Evolutionary conservation across 306 rosid species (phyloP), one percentile per base, ranked within the genome.

Genomic region (Quercus cerris): DNA sequence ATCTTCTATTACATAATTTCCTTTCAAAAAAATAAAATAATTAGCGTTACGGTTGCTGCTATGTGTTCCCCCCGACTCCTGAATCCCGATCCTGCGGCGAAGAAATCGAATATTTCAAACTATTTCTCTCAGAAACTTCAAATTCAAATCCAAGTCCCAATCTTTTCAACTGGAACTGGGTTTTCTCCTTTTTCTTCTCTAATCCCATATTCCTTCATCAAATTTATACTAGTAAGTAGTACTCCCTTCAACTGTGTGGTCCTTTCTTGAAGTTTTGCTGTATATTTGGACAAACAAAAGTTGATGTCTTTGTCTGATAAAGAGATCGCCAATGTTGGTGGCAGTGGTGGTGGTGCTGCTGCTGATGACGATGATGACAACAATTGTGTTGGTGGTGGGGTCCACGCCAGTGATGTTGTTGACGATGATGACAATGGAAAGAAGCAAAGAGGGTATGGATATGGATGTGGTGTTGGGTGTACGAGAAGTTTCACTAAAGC

Each of bases 261-360:
- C 54, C 4, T 46, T 46, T 46, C 54, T 46, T 46, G 81, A 68
- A 71, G 8, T 22, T 72, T n/a, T 25, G 38, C 27, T 17, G 63
- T 46, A 22, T 57, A 41, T n/a, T 67, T 71, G 58, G 23, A 56
- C 44, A 27, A 22, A 25, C 72, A 51, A 28, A 70, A 59, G 27
- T 82, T 76, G 79, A 92, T 90, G 92, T 89, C 97, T 84, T 82
- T 74, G 75, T 56, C 87, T 80, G 84, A 73, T 44, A 62, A 83
- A 67, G 91, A 84, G 80, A 71, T 91, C 83, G 77, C 88, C 4
- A 78, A 74, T 62, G 85, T 70, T n/a, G 77, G 70, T 70, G 59
- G 57, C 8, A 71, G 56, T 75, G 81, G 78, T 1, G 77, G 82
- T 74, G 81, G 64, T 2, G 77, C 74, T 74, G 81, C 59, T 2